Evolutionary conservation across 2,329 filamentous ascomycete species (phyloP).

Genomic region (Anthostomella pinea): DNA sequence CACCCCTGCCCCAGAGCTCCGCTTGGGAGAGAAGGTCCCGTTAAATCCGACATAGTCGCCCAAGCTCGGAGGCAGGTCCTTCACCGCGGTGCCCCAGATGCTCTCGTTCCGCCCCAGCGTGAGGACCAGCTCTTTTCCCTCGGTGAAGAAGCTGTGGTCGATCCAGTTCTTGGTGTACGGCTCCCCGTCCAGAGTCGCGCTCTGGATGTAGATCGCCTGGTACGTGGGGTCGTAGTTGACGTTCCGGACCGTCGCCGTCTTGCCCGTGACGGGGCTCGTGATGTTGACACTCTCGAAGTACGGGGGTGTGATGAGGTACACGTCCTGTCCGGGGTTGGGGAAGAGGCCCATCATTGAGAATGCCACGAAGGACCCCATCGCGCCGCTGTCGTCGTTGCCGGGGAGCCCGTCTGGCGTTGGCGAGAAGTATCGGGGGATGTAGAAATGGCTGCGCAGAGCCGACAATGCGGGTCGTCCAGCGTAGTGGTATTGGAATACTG

Average conservation of each 20-base stretch:
- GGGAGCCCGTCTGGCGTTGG: conserved; percentile 58
- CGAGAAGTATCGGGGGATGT: conserved; percentile 64
- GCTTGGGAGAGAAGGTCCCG: conserved; percentile 9
- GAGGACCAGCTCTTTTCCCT: conserved; percentile 63
- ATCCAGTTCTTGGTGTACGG: conserved; percentile 65
- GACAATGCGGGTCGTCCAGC: conserved; percentile 59
- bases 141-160: conserved; percentile 63
- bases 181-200: conserved; percentile 58
- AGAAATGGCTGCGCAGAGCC: conserved; percentile 55
- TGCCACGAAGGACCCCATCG: conserved; percentile 66
- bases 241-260: conserved; percentile 57
- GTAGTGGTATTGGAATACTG: conserved; percentile 67
- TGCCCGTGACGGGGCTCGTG: conserved; percentile 55
- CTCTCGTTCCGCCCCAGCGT: conserved; percentile 60
- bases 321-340: conserved; percentile 65
- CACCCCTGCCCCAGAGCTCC: neutral
- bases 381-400: conserved; percentile 68
- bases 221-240: conserved; percentile 61
- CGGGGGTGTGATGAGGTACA: conserved; percentile 69
- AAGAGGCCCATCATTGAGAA: conserved; percentile 70
- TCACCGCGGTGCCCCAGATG: conserved; percentile 56
- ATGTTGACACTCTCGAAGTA: conserved; percentile 63
- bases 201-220: conserved; percentile 62
- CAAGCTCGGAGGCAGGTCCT: conserved; percentile 62
- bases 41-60: conserved; percentile 36